Conservation (phyloP, 257 asterid species). For the Solanum acaule region DNA sequence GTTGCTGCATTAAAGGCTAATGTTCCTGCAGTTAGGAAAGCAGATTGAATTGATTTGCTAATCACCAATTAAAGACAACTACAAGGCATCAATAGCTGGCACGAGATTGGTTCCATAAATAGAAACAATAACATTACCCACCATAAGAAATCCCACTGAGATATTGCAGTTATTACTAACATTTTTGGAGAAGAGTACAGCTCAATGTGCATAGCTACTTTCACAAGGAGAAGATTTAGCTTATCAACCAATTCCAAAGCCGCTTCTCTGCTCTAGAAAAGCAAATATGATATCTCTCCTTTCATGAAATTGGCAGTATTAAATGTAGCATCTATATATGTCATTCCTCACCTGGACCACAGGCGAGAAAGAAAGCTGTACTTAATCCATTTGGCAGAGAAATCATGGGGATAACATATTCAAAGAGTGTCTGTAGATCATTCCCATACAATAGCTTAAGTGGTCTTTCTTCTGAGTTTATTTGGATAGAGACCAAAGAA, state of each 20-base stretch:
- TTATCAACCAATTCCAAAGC: neutral
- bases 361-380: neutral
- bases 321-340: neutral
- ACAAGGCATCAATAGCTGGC: neutral
- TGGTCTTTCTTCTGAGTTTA: neutral
- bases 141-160: too few species aligned
- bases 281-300: neutral
- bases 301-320: neutral
- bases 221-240: neutral
- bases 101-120: neutral
- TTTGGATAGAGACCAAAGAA: neutral
- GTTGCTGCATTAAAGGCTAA: neutral
- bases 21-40: neutral
- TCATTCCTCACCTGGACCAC: neutral
- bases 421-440: neutral
- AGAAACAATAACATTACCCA: neutral
- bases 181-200: neutral
- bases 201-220: neutral
- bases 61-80: neutral
- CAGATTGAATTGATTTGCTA: neutral
- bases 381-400: neutral
- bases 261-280: neutral
- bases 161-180: neutral
- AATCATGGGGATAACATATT: neutral
- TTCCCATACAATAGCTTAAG: neutral